A percentile compares a stretch with the other conserved stretches of the same genome.
phyloP scores from a whole-genome alignment of 2,329 filamentous ascomycete genomes.

The Ophiostoma quercus region DNA sequence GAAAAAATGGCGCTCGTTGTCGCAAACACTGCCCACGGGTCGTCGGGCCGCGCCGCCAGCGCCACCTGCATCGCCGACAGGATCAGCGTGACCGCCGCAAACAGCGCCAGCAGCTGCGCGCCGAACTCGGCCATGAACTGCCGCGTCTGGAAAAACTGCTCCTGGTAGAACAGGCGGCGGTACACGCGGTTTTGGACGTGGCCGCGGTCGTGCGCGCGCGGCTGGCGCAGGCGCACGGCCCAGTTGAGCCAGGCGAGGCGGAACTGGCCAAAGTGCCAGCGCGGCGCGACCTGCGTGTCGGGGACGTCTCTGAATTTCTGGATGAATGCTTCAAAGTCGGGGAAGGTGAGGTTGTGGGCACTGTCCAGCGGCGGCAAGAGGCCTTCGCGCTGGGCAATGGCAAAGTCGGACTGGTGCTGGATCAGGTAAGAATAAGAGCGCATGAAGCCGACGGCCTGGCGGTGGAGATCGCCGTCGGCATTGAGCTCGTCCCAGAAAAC shows the following conservation, averaged over 20 bases:
- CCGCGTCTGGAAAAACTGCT: background rate
- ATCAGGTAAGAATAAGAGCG: background rate
- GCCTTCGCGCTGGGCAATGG: background rate
- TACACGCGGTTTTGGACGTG: background rate
- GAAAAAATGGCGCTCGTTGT: background rate
- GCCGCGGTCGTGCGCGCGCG: background rate
- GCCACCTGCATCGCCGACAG: background rate
- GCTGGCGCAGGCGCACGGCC: background rate
- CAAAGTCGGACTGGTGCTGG: background rate
- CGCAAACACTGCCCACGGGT: background rate
- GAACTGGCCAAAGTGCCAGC: background rate
- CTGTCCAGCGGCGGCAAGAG: background rate
- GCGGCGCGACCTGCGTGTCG: background rate
- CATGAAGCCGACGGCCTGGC: background rate
- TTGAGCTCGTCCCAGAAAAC: background rate
- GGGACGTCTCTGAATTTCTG: background rate
- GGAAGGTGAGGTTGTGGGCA: background rate
- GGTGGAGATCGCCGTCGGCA: background rate
- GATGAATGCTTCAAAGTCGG: background rate
- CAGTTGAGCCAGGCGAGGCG: background rate
- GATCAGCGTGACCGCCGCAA: background rate
- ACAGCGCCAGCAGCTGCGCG: background rate
- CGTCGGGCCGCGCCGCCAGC: background rate
- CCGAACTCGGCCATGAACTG: background rate
- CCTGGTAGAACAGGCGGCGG: background rate